Base-by-base conservation (phyloP, 169 alveolate genomes). In the Cryptosporidium ubiquitum region DNA sequence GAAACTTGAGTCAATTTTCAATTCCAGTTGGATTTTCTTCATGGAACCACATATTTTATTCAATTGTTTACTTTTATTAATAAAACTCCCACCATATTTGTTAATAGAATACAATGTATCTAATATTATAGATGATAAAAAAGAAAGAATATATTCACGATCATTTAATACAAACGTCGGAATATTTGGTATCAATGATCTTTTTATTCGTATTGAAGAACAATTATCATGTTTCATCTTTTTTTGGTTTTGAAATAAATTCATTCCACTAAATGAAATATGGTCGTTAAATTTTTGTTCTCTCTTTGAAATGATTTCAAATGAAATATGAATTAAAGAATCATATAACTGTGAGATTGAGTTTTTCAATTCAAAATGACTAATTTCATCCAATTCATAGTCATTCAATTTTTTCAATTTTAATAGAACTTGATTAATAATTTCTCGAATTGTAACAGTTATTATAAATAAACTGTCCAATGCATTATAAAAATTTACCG, bases 201-300 rank as follows among this genome's bases (percentile, higher is more conserved):
- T 79, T 35, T 79, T 79, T 26, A 61, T 73, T 73, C 52, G n/a
- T 31, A 73, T 37, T 5, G 58, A 37, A 51, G 29, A 33, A 5
- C 7, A 29, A 31, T 73, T 40, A 3, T 73, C 23, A 14, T 33
- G 31, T 20, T 55, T 64, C 10, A n/a, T 33, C 20, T 51, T 73
- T 73, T n/a, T 55, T 5, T 57, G 68, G 57, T 58, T 58, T 18
- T 49, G 29, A 51, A 44, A n/a, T 29, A 35, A 35, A 61, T 47
- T 64, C 64, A 61, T 37, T 35, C 58, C 64, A 1, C 52, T n/a
- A 44, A 44, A 31, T 18, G 89, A 79, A 12, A 64, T 40, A 37
- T 79, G 20, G 23, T 61, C 73, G 26, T 51, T 51, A 16, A 26
- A 29, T 40, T 64, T 79, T 79, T 79, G 89, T 79, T 64, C 75